Evolutionary conservation across 345 rosid species (phyloP).

Genomic region (Eucalyptus victrix): DNA sequence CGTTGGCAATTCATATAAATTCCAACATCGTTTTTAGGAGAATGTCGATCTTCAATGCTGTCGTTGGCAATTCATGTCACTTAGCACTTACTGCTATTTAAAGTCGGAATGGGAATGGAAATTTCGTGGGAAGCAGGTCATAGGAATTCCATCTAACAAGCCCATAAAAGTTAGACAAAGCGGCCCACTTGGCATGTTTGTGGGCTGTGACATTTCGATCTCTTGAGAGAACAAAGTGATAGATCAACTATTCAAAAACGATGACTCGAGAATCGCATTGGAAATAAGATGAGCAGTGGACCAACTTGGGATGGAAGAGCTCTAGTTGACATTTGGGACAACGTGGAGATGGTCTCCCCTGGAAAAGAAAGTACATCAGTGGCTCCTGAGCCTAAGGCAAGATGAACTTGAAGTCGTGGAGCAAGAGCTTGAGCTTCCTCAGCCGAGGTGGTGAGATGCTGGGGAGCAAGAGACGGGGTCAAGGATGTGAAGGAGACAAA

Average conservation of each 20-base stretch:
- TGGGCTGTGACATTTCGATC: neutral
- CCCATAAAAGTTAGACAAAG: neutral
- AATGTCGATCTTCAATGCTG: neutral
- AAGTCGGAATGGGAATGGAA: neutral
- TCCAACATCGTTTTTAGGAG: neutral
- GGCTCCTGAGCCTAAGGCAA: neutral
- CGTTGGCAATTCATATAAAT: neutral
- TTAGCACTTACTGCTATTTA: neutral
- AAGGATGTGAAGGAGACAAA: neutral
- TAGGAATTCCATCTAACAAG: neutral
- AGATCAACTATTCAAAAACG: neutral
- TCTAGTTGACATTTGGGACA: neutral
- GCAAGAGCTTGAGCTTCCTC: neutral
- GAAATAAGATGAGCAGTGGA: too few species aligned
- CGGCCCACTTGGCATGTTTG: neutral
- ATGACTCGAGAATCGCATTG: too few species aligned
- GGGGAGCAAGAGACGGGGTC: neutral
- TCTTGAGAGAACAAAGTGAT: neutral
- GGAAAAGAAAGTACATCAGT: neutral
- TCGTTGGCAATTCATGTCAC: neutral
- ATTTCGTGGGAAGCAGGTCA: neutral
- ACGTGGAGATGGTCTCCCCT: neutral
- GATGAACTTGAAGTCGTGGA: neutral
- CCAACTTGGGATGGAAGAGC: too few species aligned
- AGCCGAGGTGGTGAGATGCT: neutral